A percentile compares a stretch with the other conserved stretches of the same genome.
phyloP scores from a whole-genome alignment of 768 basidiomycete genomes.

The Pluteus cervinus region DNA sequence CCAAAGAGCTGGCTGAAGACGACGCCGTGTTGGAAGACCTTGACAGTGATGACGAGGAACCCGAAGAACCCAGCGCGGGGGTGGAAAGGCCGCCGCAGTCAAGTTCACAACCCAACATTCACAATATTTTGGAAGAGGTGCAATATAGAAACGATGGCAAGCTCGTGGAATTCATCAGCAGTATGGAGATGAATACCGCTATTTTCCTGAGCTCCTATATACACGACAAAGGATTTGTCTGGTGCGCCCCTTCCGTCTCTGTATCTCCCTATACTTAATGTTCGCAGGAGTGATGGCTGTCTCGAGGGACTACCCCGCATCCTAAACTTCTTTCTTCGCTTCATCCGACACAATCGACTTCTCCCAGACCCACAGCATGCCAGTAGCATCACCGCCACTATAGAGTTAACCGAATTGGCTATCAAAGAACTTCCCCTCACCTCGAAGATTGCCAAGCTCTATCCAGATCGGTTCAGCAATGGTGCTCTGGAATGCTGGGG shows the following conservation, averaged over 20 bases:
- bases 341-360: slow-evolving; percentile 35
- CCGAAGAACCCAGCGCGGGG: no score
- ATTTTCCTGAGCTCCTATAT: slow-evolving; percentile 71
- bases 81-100: no score
- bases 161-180: slow-evolving; percentile 47
- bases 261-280: neutral
- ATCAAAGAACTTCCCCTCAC: slow-evolving; percentile 8
- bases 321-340: slow-evolving; percentile 38
- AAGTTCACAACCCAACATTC: no score
- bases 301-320: slow-evolving; percentile 37
- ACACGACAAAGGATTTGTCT: slow-evolving; percentile 61
- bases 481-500: slow-evolving; percentile 9
- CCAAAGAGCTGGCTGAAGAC: no score
- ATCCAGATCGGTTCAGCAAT: slow-evolving; percentile 6
- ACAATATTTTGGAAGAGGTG: slow-evolving; percentile 27
- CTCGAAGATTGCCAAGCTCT: slow-evolving; percentile 8
- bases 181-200: slow-evolving; percentile 52
- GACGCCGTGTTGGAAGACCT: no score
- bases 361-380: slow-evolving; percentile 22
- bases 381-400: slow-evolving; percentile 5
- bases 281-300: slow-evolving; percentile 34
- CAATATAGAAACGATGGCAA: slow-evolving; percentile 35
- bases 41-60: slow-evolving; percentile 21
- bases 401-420: no score
- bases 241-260: slow-evolving; percentile 28